Evolutionary conservation across 1,139 yeast genomes (phyloP), one percentile per base, ranked within the genome.

Genomic region (Petasospora fabianii): DNA sequence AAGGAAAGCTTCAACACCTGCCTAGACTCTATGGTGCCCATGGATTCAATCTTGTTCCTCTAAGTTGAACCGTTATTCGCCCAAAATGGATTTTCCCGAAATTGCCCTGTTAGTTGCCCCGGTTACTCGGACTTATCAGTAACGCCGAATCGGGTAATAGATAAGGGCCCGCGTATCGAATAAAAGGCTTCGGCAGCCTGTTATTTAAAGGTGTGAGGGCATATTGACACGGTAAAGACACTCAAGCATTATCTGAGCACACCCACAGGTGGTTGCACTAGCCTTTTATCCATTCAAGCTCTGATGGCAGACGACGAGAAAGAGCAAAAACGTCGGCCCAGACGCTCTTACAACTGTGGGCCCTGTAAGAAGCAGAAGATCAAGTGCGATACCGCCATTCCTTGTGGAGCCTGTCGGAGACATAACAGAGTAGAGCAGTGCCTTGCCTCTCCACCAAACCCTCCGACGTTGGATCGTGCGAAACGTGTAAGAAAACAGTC

Each of bases 321-420:
- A 24, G 38, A 32, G 22, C 21, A 11, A 19, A 39, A 39, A 31
- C 24, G 42, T 20, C 34, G 46, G 8, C 55, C 50, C 42, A 60
- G 81, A 47, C 59, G 80, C 40, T 70, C 77, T 22, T 75, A 75
- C 51, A 71, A 73, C 42, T 75, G 81, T 55, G 80, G 80, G 0
- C 78, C 77, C 4, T 75, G 81, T 50, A 73, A 73, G 50, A 54
- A 62, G 21, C 67, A 71, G 36, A 75, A 75, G 54, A 71, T 74
- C 47, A 73, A 73, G 48, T 75, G 81, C 58, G 77, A 75, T 46
- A 64, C 73, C 39, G 56, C 61, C 34, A 58, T 61, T 9, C 80
- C 80, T 0, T 75, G 81, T 53, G 59, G 70, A 2, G 64, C 74
- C 18, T 75, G 81, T 53, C 51, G 58, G 18, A 64, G 66, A 37